These are phyloP conservation scores for Diaporthe ampelina DNA, from an alignment of 2,329 filamentous ascomycete genomes.

Conservation along the genomic window DNA sequence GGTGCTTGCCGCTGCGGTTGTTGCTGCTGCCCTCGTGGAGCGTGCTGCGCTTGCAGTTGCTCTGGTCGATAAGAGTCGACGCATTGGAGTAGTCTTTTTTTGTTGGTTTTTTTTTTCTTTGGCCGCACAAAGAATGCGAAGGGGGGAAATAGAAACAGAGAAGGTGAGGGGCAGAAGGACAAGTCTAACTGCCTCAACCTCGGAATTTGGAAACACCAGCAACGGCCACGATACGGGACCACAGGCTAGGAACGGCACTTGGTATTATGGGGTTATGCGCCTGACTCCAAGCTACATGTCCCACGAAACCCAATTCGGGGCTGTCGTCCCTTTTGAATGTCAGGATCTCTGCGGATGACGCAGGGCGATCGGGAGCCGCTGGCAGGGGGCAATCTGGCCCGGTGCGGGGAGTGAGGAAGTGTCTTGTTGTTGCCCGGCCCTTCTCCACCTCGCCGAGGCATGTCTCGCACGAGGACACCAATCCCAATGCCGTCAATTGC, in stretches of 20 bases:
- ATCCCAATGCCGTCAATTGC: slow-evolving; percentile 35
- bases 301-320: neutral
- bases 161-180: neutral
- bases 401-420: slow-evolving; percentile 4
- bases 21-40: slow-evolving; percentile 47
- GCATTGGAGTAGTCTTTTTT: slow-evolving; percentile 53
- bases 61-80: slow-evolving; percentile 60
- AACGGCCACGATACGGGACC: neutral
- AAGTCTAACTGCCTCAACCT: neutral
- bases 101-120: neutral
- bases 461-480: neutral
- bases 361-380: slow-evolving; percentile 15
- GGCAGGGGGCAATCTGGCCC: slow-evolving; percentile 6
- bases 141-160: slow-evolving; percentile 11
- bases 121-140: slow-evolving; percentile 37
- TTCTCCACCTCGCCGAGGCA: neutral
- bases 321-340: neutral
- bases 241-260: neutral
- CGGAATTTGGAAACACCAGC: neutral
- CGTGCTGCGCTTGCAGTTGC: slow-evolving; percentile 53
- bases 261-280: neutral
- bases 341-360: slow-evolving; percentile 6
- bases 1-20: slow-evolving; percentile 45
- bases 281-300: neutral
- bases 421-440: neutral